Evolutionary conservation across 2,329 filamentous ascomycete genomes (phyloP).

Genomic region (Elsinoe ampelina): DNA sequence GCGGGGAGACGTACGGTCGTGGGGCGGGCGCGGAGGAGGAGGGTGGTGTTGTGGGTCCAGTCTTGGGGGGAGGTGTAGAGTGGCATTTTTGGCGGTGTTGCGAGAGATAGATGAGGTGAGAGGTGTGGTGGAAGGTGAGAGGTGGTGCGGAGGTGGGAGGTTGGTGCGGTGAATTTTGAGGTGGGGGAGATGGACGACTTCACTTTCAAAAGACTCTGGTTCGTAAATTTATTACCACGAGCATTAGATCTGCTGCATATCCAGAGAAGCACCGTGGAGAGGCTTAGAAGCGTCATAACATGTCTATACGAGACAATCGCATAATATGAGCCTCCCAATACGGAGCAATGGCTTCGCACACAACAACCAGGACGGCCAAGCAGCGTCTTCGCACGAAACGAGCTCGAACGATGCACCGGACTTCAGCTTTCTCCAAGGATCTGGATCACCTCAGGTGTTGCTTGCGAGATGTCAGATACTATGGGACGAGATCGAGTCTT

Average conservation of each 20-base stretch:
- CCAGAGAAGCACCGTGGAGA: not conserved
- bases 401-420: not conserved
- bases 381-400: not conserved
- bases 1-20: constrained; percentile 54
- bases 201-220: not conserved
- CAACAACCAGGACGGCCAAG: not conserved
- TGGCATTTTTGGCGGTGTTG: constrained; percentile 55
- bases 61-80: constrained; percentile 74
- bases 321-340: constrained; percentile 9
- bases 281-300: not conserved
- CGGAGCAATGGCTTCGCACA: constrained; percentile 7
- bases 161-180: constrained; percentile 6
- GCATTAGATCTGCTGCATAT: not conserved
- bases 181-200: not conserved
- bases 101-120: not conserved
- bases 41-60: constrained; percentile 80
- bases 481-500: constrained; percentile 34
- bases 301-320: not conserved
- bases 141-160: not conserved
- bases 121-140: not conserved
- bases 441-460: constrained; percentile 21
- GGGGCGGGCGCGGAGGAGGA: constrained; percentile 79
- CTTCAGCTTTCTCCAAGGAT: not conserved
- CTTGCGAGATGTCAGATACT: constrained; percentile 31
- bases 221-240: not conserved